Percentiles rank a stretch among this genome's conserved stretches.
Conservation (phyloP, 495 filamentous ascomycete genomes). For the Letharia lupina region DNA sequence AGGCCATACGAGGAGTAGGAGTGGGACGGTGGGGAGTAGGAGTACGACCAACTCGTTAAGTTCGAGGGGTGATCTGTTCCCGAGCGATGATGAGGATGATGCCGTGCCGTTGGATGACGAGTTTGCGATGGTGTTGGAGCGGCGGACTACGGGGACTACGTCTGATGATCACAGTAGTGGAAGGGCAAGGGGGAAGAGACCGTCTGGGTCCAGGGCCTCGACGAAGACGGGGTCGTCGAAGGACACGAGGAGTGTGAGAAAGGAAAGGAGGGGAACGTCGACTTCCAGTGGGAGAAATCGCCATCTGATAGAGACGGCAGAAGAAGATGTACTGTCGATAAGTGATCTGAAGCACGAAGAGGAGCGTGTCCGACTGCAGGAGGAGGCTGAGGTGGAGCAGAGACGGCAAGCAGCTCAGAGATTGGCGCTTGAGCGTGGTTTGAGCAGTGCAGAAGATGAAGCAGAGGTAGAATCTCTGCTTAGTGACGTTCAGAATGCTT, state of each 20-base stretch:
- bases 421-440: constrained; percentile 61
- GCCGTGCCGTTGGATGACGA: constrained; percentile 91
- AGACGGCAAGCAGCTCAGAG: constrained; percentile 64
- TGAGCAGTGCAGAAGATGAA: constrained; percentile 33
- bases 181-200: constrained; percentile 56
- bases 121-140: constrained; percentile 70
- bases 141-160: constrained; percentile 51
- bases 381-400: constrained; percentile 60
- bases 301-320: constrained; percentile 25
- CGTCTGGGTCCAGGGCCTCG: constrained; percentile 45
- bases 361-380: constrained; percentile 53
- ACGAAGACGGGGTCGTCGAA: constrained; percentile 49
- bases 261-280: constrained; percentile 32
- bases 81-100: constrained; percentile 83
- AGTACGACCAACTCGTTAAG: constrained; percentile 82
- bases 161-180: constrained; percentile 65
- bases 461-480: constrained; percentile 6
- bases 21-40: constrained; percentile 71
- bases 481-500: background rate
- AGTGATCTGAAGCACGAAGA: constrained; percentile 73
- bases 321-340: constrained; percentile 45
- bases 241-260: constrained; percentile 32
- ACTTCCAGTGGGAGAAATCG: constrained; percentile 20
- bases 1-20: constrained; percentile 55
- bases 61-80: constrained; percentile 89